A percentile compares a stretch with the other conserved stretches of the same genome.
Conservation (phyloP, 1,284 basidiomycete genomes). For the Leccinum solheimii region DNA sequence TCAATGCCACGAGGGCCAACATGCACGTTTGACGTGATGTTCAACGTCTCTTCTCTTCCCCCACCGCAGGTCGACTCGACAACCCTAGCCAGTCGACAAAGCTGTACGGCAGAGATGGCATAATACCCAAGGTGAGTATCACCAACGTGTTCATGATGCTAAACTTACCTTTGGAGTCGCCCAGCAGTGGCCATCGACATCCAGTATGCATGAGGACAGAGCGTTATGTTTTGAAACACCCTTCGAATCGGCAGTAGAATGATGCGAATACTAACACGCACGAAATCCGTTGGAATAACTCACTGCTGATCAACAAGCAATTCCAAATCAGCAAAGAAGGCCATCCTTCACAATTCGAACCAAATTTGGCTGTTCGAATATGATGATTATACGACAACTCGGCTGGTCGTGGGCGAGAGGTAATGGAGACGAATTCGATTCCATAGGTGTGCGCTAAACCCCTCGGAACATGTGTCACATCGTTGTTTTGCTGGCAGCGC, state of each 20-base stretch:
- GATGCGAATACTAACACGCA: conserved; percentile 8
- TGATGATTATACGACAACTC: neutral
- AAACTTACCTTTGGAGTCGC: conserved; percentile 4
- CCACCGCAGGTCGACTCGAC: conserved; percentile 11
- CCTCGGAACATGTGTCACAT: conserved; percentile 17
- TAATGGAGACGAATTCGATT: conserved; percentile 3
- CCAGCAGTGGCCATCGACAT: neutral
- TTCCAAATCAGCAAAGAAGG: conserved; percentile 21
- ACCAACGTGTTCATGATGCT: neutral
- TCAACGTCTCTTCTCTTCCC: conserved; percentile 7
- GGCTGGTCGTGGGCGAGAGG: neutral
- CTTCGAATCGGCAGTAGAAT: conserved; percentile 2
- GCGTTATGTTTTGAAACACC: neutral
- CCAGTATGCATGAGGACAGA: conserved; percentile 11
- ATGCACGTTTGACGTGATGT: conserved; percentile 13
- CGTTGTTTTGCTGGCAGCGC: neutral
- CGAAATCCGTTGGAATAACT: conserved; percentile 2
- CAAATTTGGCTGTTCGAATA: conserved; percentile 5
- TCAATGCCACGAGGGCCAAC: conserved; percentile 8
- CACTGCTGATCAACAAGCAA: conserved; percentile 21
- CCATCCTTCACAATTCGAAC: conserved; percentile 9
- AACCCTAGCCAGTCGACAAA: conserved; percentile 1
- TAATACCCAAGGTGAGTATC: neutral
- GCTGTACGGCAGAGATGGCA: neutral
- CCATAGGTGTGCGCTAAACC: conserved; percentile 14